Base-by-base conservation (phyloP, 805 yeast species). In the Spathaspora boniae region DNA sequence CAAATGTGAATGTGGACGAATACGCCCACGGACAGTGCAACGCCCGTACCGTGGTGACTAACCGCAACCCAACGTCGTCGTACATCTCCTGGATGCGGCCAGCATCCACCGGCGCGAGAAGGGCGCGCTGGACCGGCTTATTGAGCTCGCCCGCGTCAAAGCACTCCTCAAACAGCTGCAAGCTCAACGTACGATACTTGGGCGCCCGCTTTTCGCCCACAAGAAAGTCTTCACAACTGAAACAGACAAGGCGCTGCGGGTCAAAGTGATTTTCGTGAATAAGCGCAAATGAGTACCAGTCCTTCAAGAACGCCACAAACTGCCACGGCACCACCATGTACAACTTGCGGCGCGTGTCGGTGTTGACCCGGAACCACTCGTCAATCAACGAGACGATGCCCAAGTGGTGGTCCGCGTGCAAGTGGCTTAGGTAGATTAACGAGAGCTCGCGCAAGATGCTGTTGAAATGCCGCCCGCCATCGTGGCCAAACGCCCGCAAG, bases 341-440 rank as follows among this genome's bases (percentile, higher is more conserved):
- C 8, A 91, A 59, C 15, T 56, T 62, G 24, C 50, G 53, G 12
- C 49, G 38, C 4, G 60, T 48, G 9, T 58, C 43, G 6, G 31
- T 29, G 40, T 73, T 66, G 9, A 61, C 54, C 21, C 58, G 52
- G 39, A 74, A 67, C 95, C 97, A 89, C 44, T 76, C 78, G 25
- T 69, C 66, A 18, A 93, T 66, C 3, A 93, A 56, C 4, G 86
- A 73, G 6, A 83, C 62, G 4, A 85, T 68, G 0, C 99, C 99
- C 27, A 93, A 62, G 57, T 91, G 97, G 56, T 93, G 99, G 55
- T 93, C 99, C 0, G 98, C 98, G 59, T 93, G 99, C 48, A 91
- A 66, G 65, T 93, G 99, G 47, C 95, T 83, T 36, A 93, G 63
- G 50, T 76, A 85, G 15, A 91, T 64, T 36, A 86, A 39, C 21